These are phyloP conservation scores for Tetrahymena borealis DNA, from an alignment of 73 alveolate genomes.

Conservation along the genomic window DNA sequence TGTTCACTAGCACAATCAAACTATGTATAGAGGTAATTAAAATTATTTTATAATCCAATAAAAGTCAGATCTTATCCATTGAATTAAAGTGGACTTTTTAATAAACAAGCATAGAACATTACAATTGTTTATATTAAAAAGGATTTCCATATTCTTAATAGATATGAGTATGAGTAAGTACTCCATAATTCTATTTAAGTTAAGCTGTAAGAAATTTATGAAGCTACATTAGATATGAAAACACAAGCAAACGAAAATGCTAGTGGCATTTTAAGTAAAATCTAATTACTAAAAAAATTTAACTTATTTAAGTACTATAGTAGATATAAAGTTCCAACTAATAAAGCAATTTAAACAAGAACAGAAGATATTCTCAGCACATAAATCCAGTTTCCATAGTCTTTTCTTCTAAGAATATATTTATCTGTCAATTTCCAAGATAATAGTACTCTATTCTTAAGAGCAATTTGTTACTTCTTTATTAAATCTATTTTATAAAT, in stretches of 20 bases:
- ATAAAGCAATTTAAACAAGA: not conserved
- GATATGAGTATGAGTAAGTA: not conserved
- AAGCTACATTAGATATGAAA: not conserved
- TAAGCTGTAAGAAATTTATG: not conserved
- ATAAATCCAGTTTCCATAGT: not conserved
- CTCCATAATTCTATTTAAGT: not conserved
- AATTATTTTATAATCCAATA: not conserved
- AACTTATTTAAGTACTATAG: not conserved
- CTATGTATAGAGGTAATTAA: not conserved
- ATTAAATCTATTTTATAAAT: not conserved
- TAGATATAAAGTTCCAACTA: not conserved
- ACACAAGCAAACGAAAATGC: not conserved
- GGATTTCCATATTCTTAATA: not conserved
- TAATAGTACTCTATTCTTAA: not conserved
- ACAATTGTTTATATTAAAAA: not conserved
- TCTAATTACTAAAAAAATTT: not conserved
- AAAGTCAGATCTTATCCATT: not conserved
- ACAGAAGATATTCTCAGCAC: not conserved
- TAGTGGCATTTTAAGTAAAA: not conserved
- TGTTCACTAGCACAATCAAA: not conserved
- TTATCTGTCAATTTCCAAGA: not conserved
- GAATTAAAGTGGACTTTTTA: not conserved
- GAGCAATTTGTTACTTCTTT: not conserved
- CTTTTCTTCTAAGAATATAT: not conserved
- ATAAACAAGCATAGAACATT: not conserved